These are phyloP conservation scores for Penicillium sp. DNA, from an alignment of 2,329 filamentous ascomycete species.

Conservation along the genomic window DNA sequence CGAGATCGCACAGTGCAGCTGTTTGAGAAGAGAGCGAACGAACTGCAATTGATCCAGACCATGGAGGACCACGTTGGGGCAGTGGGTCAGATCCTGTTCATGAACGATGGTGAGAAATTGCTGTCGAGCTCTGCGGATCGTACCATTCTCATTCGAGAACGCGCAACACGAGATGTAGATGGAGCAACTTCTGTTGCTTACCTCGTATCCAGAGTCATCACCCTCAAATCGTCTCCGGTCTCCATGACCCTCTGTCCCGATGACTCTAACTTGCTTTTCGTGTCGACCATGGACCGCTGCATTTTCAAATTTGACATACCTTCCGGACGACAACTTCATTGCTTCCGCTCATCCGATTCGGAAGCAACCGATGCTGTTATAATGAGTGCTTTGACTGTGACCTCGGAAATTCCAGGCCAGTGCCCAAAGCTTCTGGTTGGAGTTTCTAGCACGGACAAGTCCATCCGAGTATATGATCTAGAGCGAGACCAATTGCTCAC, in stretches of 20 bases:
- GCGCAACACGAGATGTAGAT: slow-evolving; percentile 63
- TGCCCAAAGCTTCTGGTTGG: slow-evolving; percentile 70
- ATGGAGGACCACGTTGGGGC: slow-evolving; percentile 87
- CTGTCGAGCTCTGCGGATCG: slow-evolving; percentile 87
- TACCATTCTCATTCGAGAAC: slow-evolving; percentile 77
- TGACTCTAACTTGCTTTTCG: slow-evolving; percentile 53
- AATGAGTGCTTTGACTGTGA: slow-evolving; percentile 70
- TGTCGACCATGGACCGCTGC: slow-evolving; percentile 62
- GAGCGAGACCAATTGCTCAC: slow-evolving; percentile 74
- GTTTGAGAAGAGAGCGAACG: slow-evolving; percentile 62
- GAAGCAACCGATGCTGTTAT: slow-evolving; percentile 78
- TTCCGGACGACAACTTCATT: slow-evolving; percentile 66
- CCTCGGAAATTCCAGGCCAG: slow-evolving; percentile 52
- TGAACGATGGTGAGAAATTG: slow-evolving; percentile 66
- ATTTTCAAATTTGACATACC: slow-evolving; percentile 60
- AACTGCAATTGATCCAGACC: slow-evolving; percentile 80
- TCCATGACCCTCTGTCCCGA: slow-evolving; percentile 74
- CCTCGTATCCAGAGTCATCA: slow-evolving; percentile 71
- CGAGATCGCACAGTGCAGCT: slow-evolving; percentile 90
- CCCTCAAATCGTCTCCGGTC: slow-evolving; percentile 79
- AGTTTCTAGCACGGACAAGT: slow-evolving; percentile 94
- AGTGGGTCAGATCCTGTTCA: slow-evolving; percentile 74
- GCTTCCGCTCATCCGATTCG: slow-evolving; percentile 80
- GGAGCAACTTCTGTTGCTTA: slow-evolving; percentile 66
- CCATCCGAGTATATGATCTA: slow-evolving; percentile 82